phyloP scores from a whole-genome alignment of 2,329 filamentous ascomycete species.

The Ophiosphaerella narmari region DNA sequence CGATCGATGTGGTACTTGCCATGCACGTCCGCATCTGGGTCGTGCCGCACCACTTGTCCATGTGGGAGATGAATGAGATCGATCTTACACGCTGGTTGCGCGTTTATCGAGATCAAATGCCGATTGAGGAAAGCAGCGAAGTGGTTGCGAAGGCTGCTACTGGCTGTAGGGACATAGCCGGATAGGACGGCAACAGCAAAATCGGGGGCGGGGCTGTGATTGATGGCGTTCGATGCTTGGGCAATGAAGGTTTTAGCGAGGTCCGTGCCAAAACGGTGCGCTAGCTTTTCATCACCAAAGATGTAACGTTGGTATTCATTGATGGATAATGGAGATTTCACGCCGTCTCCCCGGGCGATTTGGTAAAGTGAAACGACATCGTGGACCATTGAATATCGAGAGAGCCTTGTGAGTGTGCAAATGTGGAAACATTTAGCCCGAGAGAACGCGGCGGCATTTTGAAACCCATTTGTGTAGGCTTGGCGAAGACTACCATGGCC shows the following conservation, averaged over 20 bases:
- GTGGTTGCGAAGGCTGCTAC: constrained; percentile 25
- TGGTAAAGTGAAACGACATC: constrained; percentile 27
- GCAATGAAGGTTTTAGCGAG: constrained; percentile 31
- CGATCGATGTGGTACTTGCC: constrained; percentile 21
- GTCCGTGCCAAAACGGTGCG: constrained; percentile 29
- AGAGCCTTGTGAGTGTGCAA: constrained; percentile 2
- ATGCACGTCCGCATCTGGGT: constrained; percentile 8
- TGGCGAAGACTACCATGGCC: constrained; percentile 15
- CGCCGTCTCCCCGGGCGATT: constrained; percentile 14
- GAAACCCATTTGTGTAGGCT: constrained; percentile 11
- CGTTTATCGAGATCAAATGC: constrained; percentile 21
- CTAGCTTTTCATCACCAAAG: constrained; percentile 32
- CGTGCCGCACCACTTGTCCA: constrained; percentile 6
- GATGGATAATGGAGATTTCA: constrained; percentile 24
- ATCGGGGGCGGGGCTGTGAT: constrained; percentile 18
- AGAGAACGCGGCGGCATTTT: constrained; percentile 18
- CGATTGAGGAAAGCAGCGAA: constrained; percentile 31
- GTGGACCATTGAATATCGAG: constrained; percentile 22
- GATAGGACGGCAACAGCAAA: constrained; percentile 30
- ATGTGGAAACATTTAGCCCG: constrained; percentile 1
- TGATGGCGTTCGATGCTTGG: constrained; percentile 6
- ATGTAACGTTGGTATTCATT: constrained; percentile 30
- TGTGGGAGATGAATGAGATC: constrained; percentile 15
- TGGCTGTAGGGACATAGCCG: constrained; percentile 26
- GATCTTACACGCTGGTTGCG: constrained; percentile 23